Percentiles rank a stretch among this genome's conserved stretches.
phyloP scores from a whole-genome alignment of 257 asterid species.

The Echium plantagineum region DNA sequence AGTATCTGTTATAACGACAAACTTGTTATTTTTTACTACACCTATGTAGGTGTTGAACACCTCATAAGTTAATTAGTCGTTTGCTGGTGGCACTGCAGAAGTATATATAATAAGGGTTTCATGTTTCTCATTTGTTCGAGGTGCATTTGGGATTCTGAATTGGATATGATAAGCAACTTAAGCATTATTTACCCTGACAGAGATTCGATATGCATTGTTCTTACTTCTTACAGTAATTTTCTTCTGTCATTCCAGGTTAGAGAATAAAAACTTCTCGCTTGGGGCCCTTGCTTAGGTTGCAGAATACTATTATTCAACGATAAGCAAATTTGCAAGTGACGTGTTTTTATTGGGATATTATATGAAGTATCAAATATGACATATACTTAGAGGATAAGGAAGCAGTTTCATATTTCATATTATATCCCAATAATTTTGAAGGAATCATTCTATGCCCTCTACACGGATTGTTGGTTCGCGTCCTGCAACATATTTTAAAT shows the following conservation, averaged over 20 bases:
- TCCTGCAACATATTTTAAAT: conserved; percentile 15
- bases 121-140: not conserved
- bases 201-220: not conserved
- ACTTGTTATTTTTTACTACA: too few species aligned
- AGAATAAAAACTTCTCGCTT: not conserved
- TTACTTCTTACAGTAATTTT: not conserved
- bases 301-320: conserved; percentile 1
- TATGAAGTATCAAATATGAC: too few species aligned
- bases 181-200: too few species aligned
- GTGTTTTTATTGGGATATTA: too few species aligned
- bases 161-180: not conserved
- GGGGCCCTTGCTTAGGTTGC: not conserved
- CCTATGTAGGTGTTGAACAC: too few species aligned
- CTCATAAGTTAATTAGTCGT: too few species aligned
- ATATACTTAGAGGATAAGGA: too few species aligned
- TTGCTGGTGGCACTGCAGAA: too few species aligned
- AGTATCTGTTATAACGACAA: too few species aligned
- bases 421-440: too few species aligned
- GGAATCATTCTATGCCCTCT: not conserved
- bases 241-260: not conserved
- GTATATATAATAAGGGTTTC: not conserved
- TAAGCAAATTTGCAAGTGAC: conserved; percentile 15
- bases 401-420: too few species aligned
- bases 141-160: not conserved
- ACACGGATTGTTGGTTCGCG: conserved; percentile 12